Evolutionary conservation across 495 filamentous ascomycete genomes (phyloP).

Genomic region (Penicillium diatomitis): DNA sequence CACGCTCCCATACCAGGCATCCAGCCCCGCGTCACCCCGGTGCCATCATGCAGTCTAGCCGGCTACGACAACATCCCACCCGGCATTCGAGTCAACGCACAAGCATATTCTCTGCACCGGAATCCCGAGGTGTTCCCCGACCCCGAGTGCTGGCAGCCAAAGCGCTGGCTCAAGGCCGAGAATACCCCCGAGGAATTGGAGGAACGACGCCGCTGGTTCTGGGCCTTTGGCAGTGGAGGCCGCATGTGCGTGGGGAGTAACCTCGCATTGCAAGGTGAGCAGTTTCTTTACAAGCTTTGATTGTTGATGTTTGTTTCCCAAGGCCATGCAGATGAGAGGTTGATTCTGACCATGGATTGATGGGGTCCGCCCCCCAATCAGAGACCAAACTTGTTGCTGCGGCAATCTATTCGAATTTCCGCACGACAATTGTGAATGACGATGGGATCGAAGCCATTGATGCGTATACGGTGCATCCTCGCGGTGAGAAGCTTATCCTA

Average conservation of each 20-base stretch:
- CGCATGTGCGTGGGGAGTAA: conserved; percentile 81
- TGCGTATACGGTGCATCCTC: conserved; percentile 55
- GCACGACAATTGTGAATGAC: conserved; percentile 46
- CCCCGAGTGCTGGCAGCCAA: conserved; percentile 52
- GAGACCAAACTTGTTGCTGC: conserved; percentile 41
- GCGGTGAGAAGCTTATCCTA: conserved; percentile 35
- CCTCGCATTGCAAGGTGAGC: conserved; percentile 64
- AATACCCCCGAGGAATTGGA: conserved; percentile 28
- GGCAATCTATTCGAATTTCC: conserved; percentile 62
- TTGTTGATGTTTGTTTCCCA: not conserved
- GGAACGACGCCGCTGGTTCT: conserved; percentile 63
- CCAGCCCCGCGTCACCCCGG: conserved; percentile 65
- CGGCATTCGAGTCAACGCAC: conserved; percentile 58
- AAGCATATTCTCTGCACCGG: conserved; percentile 64
- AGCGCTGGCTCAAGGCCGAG: conserved; percentile 47
- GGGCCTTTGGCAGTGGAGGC: conserved; percentile 77
- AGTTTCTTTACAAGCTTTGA: not conserved
- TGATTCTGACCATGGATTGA: no score
- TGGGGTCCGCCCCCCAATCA: conserved; percentile 1
- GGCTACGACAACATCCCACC: conserved; percentile 47
- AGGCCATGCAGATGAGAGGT: no score
- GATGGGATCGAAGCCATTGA: conserved; percentile 54
- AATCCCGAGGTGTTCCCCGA: conserved; percentile 52
- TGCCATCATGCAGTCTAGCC: conserved; percentile 41
- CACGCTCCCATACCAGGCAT: conserved; percentile 67